Conservation (phyloP, 2,329 filamentous ascomycete genomes). For the Ophiosphaerella narmari region DNA sequence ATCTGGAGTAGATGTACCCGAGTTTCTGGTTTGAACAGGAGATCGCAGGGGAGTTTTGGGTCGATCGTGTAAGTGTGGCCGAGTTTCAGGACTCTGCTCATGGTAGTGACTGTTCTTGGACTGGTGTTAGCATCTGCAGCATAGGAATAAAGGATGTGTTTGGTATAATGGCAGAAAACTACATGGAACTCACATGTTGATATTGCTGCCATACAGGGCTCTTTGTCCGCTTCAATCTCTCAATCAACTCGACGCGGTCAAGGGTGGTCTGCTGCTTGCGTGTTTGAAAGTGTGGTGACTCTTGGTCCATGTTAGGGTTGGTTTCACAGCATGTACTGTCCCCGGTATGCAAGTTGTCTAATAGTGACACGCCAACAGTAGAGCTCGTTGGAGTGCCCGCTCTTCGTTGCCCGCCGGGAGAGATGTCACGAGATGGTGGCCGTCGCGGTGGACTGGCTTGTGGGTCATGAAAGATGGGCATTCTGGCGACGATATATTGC, state of each 20-base stretch:
- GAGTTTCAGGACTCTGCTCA: constrained; percentile 15
- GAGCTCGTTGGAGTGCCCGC: constrained; percentile 12
- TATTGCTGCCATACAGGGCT: constrained; percentile 71
- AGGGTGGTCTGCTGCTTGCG: constrained; percentile 35
- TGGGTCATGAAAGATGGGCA: constrained; percentile 49
- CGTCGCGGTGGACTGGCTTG: constrained; percentile 31
- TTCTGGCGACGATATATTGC: constrained; percentile 25
- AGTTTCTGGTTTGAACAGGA: constrained; percentile 41
- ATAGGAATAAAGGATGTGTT: not conserved
- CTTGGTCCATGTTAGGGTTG: constrained; percentile 11
- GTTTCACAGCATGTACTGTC: constrained; percentile 3
- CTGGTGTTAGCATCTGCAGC: constrained; percentile 17
- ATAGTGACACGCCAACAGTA: constrained; percentile 10
- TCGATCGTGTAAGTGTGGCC: constrained; percentile 31
- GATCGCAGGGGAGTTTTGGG: constrained; percentile 42
- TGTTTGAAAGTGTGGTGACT: constrained; percentile 22
- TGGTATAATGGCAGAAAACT: not conserved
- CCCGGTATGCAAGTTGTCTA: constrained; percentile 11
- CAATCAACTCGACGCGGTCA: constrained; percentile 79
- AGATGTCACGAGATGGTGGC: constrained; percentile 19
- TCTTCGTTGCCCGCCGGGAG: constrained; percentile 19
- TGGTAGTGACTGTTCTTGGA: constrained; percentile 20
- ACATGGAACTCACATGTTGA: constrained; percentile 55
- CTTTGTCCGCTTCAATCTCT: constrained; percentile 79
- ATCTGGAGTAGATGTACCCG: constrained; percentile 37